Base-by-base conservation (phyloP, 2,329 filamentous ascomycete species). In the Botrytis paeoniae region DNA sequence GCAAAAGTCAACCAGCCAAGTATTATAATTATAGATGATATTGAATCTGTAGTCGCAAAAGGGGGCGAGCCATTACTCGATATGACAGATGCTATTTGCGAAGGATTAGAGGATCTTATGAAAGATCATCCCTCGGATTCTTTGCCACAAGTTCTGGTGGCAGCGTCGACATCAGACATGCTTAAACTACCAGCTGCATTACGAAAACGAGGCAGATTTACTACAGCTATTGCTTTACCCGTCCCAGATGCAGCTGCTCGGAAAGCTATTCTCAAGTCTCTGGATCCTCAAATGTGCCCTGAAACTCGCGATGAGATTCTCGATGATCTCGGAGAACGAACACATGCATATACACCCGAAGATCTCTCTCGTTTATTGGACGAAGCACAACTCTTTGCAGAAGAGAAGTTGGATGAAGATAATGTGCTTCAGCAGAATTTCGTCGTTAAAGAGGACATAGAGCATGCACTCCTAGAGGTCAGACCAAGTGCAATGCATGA, bases 401-500 rank as follows among this genome's bases (percentile, higher is more conserved):
- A 80, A 37, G 73, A 80, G 60, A 79, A 77, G 74, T n/a, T 72
- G 18, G 74, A 74, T 12, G 69, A 66, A 4, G 14, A 60, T 35
- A 41, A 43, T n/a, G 25, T 60, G 35, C 32, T 51, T 6, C 66
- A 68, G 16, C 73, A 76, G 20, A 57, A 70, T 35, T 77, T 74
- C 60, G 63, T 83, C 12, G 76, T 76, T 51, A 77, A 82, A 61
- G 80, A 86, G 16, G 90, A 94, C 78, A 86, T 94, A 69, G 85
- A 89, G 48, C 81, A 85, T 57, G 93, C 94, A 1, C 85, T 95
- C 51, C 85, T 88, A 54, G 83, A 88, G 72, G 89, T 94, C n/a
- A 87, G 89, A 18, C 94, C 95, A 1, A 94, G 92, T 1, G 93
- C 94, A 5, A 95, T 98, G 89, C 91, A 93, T 76, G 94, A 97